A percentile compares a stretch with the other conserved stretches of the same genome.
Conservation (phyloP, 495 filamentous ascomycete species). For the Pseudomonodictys pantanalensis region DNA sequence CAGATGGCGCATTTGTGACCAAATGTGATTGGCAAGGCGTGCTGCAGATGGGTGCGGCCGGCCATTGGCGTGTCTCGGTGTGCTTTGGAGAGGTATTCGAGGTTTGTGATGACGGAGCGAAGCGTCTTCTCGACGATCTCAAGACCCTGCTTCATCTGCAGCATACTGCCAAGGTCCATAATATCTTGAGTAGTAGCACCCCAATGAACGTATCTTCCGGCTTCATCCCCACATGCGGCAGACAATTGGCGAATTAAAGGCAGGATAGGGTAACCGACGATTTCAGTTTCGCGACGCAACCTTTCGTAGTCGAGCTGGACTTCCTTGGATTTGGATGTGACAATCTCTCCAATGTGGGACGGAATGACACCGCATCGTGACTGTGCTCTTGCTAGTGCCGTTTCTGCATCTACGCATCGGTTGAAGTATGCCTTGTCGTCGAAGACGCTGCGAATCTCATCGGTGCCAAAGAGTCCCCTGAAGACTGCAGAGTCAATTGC, state of each 20-base stretch:
- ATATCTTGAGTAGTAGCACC: conserved; percentile 58
- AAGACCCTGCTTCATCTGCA: conserved; percentile 51
- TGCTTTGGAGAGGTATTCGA: conserved; percentile 42
- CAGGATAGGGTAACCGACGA: conserved; percentile 54
- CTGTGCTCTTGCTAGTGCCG: conserved; percentile 50
- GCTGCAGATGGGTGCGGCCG: conserved; percentile 52
- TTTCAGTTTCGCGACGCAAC: conserved; percentile 49
- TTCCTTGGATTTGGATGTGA: conserved; percentile 41
- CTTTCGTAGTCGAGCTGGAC: conserved; percentile 44
- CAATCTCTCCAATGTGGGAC: conserved; percentile 41
- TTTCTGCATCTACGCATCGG: conserved; percentile 52
- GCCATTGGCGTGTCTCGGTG: conserved; percentile 53
- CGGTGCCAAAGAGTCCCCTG: conserved; percentile 50
- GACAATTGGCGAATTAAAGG: conserved; percentile 50
- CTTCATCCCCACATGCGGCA: conserved; percentile 40
- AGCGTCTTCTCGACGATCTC: conserved; percentile 45
- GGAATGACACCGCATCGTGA: conserved; percentile 48
- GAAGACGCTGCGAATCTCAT: conserved; percentile 53
- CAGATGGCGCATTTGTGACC: conserved; percentile 51
- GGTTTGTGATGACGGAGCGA: conserved; percentile 38
- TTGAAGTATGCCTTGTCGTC: conserved; percentile 50
- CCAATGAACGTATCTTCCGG: conserved; percentile 54
- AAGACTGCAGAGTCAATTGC: conserved; percentile 54
- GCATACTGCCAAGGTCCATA: conserved; percentile 50
- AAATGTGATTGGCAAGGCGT: conserved; percentile 51